Conservation (phyloP, 441 rosid genomes). For the Gossypium davidsonii region DNA sequence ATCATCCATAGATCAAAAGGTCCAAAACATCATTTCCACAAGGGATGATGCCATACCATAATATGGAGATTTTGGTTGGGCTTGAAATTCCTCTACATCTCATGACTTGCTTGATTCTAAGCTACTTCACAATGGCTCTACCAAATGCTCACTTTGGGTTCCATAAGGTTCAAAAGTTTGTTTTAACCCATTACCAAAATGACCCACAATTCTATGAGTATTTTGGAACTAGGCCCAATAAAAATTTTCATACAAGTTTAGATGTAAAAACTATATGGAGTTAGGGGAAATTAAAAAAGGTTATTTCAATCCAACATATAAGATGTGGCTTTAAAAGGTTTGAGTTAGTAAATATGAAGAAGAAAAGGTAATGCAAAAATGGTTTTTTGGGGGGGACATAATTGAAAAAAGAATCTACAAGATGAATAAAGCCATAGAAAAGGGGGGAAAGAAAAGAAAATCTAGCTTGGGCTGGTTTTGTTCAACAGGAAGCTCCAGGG, state of each 20-base stretch:
- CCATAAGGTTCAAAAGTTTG: neutral
- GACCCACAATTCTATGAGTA: neutral
- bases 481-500: neutral
- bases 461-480: constrained; percentile 4
- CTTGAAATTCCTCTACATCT: neutral
- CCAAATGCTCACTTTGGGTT: neutral
- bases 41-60: neutral
- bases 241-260: too few relatives aligned
- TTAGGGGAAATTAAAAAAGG: neutral
- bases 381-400: neutral
- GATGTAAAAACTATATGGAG: neutral
- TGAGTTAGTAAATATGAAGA: neutral
- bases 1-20: too few relatives aligned
- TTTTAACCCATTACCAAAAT: neutral
- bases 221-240: neutral
- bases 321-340: neutral
- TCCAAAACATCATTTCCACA: too few relatives aligned
- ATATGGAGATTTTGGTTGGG: neutral
- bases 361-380: neutral
- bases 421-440: neutral
- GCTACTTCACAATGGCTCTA: neutral
- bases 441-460: neutral
- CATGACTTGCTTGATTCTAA: neutral
- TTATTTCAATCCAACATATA: too few relatives aligned
- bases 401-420: neutral